Evolutionary conservation across 1,139 yeast genomes (phyloP).

Genomic region (Yamadazyma spencermartinsiae): DNA sequence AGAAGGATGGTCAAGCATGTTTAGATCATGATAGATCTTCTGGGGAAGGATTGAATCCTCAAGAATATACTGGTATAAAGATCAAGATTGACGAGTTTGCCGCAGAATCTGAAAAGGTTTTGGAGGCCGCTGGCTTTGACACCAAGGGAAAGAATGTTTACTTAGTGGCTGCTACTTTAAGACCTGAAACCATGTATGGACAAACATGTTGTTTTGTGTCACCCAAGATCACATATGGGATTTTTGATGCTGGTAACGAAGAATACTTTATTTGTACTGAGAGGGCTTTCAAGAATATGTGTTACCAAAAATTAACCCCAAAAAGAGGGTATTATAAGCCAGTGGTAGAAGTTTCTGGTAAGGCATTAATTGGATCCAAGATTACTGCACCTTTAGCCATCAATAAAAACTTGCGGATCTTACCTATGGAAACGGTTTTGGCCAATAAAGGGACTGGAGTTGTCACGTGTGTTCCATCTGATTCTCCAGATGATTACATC

Average conservation of each 20-base stretch:
- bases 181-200: constrained; percentile 99
- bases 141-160: constrained; percentile 60
- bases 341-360: constrained; percentile 63
- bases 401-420: constrained; percentile 69
- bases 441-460: constrained; percentile 98
- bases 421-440: constrained; percentile 97
- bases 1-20: constrained; percentile 98
- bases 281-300: constrained; percentile 98
- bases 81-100: constrained; percentile 68
- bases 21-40: constrained; percentile 98
- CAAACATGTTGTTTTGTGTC: constrained; percentile 98
- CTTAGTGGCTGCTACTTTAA: constrained; percentile 93
- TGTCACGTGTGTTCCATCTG: constrained; percentile 97
- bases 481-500: constrained; percentile 95
- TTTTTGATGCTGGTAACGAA: constrained; percentile 81
- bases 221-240: constrained; percentile 89
- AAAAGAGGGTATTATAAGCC: constrained; percentile 76
- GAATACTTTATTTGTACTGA: constrained; percentile 85
- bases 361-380: constrained; percentile 77
- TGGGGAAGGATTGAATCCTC: constrained; percentile 97
- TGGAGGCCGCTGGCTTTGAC: constrained; percentile 51
- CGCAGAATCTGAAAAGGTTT: constrained; percentile 50
- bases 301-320: constrained; percentile 91
- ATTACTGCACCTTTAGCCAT: constrained; percentile 83
- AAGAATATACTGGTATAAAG: constrained; percentile 93